These are phyloP conservation scores for Narthecium ossifragum DNA, from an alignment of 106 monocot genomes.

Conservation along the genomic window DNA sequence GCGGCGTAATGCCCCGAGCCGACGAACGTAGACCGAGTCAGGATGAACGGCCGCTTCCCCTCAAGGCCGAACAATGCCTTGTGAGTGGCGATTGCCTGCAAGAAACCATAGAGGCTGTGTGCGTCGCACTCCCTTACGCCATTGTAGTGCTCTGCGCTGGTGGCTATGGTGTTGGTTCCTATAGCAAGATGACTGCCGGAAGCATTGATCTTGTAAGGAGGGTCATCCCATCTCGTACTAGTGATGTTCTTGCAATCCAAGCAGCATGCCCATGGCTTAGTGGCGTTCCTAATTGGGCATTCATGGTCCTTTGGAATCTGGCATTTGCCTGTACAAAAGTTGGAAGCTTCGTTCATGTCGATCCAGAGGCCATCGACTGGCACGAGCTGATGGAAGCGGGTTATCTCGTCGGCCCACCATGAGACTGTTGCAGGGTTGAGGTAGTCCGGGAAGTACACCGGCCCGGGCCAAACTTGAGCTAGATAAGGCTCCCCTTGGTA, in stretches of 20 bases:
- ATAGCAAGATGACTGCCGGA: conserved; percentile 51
- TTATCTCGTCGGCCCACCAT: conserved; percentile 88
- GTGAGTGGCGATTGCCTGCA: conserved; percentile 74
- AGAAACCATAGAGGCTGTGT: conserved; percentile 87
- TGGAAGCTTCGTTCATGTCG: conserved; percentile 95
- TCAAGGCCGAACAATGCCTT: conserved; percentile 45
- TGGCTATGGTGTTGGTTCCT: conserved; percentile 90
- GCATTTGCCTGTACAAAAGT: conserved; percentile 92
- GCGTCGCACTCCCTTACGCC: conserved; percentile 90
- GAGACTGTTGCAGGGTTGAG: conserved; percentile 62
- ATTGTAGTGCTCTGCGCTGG: conserved; percentile 66
- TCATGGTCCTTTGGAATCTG: conserved; percentile 42
- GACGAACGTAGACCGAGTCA: conserved; percentile 75
- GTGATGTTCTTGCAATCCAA: conserved; percentile 92
- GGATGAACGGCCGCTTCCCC: conserved; percentile 80
- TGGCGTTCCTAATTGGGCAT: conserved; percentile 42
- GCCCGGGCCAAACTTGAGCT: conserved; percentile 95
- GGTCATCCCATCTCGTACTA: conserved; percentile 75
- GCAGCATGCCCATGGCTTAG: conserved; percentile 75
- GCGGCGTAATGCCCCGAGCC: conserved; percentile 81
- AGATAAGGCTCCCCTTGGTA: conserved; percentile 73
- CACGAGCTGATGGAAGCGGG: conserved; percentile 64
- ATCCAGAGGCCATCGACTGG: conserved; percentile 98
- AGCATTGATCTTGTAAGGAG: conserved; percentile 93
- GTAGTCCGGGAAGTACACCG: conserved; percentile 92